Conservation (phyloP, 441 rosid genomes). For the Pelargonium citronellum region DNA sequence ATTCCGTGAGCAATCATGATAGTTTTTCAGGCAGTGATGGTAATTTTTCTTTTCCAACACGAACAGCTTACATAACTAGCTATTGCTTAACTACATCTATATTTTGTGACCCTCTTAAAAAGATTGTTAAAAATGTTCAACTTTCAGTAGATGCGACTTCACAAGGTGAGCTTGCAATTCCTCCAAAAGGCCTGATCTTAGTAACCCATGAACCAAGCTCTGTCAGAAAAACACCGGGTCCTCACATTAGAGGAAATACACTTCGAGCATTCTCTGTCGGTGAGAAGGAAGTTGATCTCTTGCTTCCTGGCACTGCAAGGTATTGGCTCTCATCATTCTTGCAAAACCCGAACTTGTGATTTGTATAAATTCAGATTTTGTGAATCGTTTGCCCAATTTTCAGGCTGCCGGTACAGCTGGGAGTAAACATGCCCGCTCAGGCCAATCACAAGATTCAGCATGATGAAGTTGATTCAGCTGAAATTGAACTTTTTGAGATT, state of each 20-base stretch:
- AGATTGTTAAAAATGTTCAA: not conserved
- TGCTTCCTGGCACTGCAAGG: conserved; percentile 94
- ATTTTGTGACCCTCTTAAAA: too few relatives aligned
- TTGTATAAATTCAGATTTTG: too few relatives aligned
- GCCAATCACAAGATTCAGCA: conserved; percentile 29
- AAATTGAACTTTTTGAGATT: conserved; percentile 68
- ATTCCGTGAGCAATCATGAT: conserved; percentile 33
- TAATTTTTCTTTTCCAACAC: conserved; percentile 15
- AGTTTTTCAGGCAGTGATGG: conserved; percentile 46
- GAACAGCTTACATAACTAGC: not conserved
- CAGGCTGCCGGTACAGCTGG: conserved; percentile 89
- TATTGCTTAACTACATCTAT: not conserved
- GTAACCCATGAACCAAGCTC: conserved; percentile 80
- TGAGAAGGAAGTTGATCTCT: conserved; percentile 86
- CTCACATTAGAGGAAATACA: conserved; percentile 87
- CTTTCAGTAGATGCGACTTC: conserved; percentile 38
- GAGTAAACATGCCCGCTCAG: conserved; percentile 80
- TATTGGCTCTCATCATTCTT: conserved; percentile 12
- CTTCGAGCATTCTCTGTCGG: conserved; percentile 74
- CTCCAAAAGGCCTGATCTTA: conserved; percentile 65
- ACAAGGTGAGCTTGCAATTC: conserved; percentile 53
- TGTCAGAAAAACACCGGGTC: conserved; percentile 74
- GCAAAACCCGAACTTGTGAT: not conserved
- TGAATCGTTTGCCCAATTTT: not conserved
- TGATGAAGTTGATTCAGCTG: conserved; percentile 39